Evolutionary conservation across 257 asterid species (phyloP), one percentile per base, ranked within the genome.

Genomic region (Solanum virginianum): DNA sequence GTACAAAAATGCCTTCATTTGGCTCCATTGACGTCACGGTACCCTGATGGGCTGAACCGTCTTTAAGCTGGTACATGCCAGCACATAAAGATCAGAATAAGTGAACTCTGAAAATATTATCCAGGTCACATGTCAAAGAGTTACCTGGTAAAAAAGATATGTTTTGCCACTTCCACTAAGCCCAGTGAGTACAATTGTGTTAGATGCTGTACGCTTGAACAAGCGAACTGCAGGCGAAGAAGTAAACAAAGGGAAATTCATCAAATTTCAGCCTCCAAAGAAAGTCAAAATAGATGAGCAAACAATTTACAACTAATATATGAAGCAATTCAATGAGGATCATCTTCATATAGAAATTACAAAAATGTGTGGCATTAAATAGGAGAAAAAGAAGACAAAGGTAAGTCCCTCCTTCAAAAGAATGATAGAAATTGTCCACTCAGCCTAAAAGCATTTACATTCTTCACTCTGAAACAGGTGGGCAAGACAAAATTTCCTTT

Each of bases 11-110:
- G 82, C 88, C 98, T 86, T 91, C 94, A 83, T 94, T 95, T 68
- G 97, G 98, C 83, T 96, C 97, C 98, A 94, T 92, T 45, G 98
- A 96, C 45, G 97, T 96, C 87, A 96, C 98, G 70, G 97, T 92
- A 86, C 98, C 97, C 89, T 86, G 94, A 89, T 94, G 99, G 39
- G 94, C 87, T 74, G 98, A 92, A 41, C 98, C 98, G 90, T 96
- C 98, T 83, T 90, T 95, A 86, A 96, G 98, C 98, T 94, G 83
- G 86, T 49, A 84, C 6, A 53, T n/a, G 59, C 47, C 47, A 84
- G 86, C 63, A 81, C 62, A 10, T 55, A 84, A 9, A 36, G 4
- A 54, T 84, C 81, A 7, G 39, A 51, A 84, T 26, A 80, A 83
- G 47, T 24, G 8, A 15, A 77, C 16, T 14, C 9, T 17, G 39